phyloP scores from a whole-genome alignment of 2,329 filamentous ascomycete genomes.

The Ceratocystiopsis sp. region DNA sequence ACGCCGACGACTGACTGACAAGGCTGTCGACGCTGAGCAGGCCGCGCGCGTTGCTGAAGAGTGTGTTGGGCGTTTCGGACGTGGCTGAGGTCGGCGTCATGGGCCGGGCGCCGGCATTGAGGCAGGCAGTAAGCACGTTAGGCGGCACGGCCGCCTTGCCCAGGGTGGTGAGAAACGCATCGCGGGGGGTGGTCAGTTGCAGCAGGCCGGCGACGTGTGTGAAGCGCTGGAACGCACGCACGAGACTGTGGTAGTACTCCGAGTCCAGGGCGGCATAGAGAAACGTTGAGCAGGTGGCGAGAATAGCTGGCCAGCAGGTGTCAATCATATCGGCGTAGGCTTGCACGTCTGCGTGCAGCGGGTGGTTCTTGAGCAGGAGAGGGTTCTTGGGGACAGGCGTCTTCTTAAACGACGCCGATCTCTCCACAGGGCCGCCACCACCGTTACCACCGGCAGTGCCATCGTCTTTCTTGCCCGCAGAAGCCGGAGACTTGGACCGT shows the following conservation, averaged over 20 bases:
- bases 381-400: conserved; percentile 75
- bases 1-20: conserved; percentile 37
- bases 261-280: conserved; percentile 81
- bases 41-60: conserved; percentile 54
- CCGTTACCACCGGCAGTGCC: no score
- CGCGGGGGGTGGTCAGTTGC: conserved; percentile 67
- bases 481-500: conserved; percentile 25
- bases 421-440: conserved; percentile 20
- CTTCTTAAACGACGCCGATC: conserved; percentile 52
- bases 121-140: conserved; percentile 48
- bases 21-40: conserved; percentile 59
- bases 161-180: conserved; percentile 86
- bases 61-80: conserved; percentile 34
- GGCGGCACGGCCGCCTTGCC: conserved; percentile 86
- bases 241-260: conserved; percentile 83
- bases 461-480: conserved; percentile 13
- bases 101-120: conserved; percentile 30
- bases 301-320: conserved; percentile 85
- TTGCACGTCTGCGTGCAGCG: conserved; percentile 52
- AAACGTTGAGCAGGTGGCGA: conserved; percentile 91
- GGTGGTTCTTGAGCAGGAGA: conserved; percentile 54
- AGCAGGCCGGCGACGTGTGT: conserved; percentile 86
- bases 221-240: conserved; percentile 86
- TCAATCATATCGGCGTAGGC: conserved; percentile 72
- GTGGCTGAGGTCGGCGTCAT: conserved; percentile 24